Evolutionary conservation across 169 alveolate genomes (phyloP).

Genomic region (Cryptosporidium parvum): DNA sequence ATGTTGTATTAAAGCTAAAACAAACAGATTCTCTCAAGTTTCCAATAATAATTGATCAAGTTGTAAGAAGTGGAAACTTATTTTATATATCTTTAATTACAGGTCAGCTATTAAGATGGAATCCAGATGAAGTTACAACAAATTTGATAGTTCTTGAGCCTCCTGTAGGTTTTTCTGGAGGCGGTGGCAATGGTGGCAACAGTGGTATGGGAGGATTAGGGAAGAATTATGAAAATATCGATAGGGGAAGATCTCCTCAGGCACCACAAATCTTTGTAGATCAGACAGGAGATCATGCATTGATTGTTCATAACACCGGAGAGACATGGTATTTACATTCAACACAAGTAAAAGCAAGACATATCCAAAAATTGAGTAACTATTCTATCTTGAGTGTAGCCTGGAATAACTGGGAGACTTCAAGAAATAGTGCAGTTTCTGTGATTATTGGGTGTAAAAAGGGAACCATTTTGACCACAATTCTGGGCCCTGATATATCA

Average conservation of each 20-base stretch:
- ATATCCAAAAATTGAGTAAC: slow-evolving; percentile 37
- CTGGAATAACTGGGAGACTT: slow-evolving; percentile 52
- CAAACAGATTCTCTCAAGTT: slow-evolving; percentile 23
- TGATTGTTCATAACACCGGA: slow-evolving; percentile 21
- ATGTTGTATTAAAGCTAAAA: background rate
- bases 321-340: slow-evolving; percentile 73
- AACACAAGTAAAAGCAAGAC: slow-evolving; percentile 34
- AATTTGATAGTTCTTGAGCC: slow-evolving; percentile 30
- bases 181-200: background rate
- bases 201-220: background rate
- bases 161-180: slow-evolving; percentile 44
- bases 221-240: background rate
- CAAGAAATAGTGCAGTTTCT: slow-evolving; percentile 44
- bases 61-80: slow-evolving; percentile 26
- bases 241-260: background rate
- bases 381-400: slow-evolving; percentile 70
- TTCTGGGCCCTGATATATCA: slow-evolving; percentile 71
- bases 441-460: slow-evolving; percentile 56
- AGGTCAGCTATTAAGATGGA: slow-evolving; percentile 68
- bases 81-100: slow-evolving; percentile 54
- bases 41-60: slow-evolving; percentile 61
- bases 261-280: slow-evolving; percentile 62
- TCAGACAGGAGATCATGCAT: slow-evolving; percentile 62
- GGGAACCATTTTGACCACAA: slow-evolving; percentile 60
- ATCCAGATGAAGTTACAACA: slow-evolving; percentile 59